Percentiles rank a stretch among this genome's conserved stretches.
Evolutionary conservation across 2,329 filamentous ascomycete genomes (phyloP).

Genomic region (Waltergamsia citrina): DNA sequence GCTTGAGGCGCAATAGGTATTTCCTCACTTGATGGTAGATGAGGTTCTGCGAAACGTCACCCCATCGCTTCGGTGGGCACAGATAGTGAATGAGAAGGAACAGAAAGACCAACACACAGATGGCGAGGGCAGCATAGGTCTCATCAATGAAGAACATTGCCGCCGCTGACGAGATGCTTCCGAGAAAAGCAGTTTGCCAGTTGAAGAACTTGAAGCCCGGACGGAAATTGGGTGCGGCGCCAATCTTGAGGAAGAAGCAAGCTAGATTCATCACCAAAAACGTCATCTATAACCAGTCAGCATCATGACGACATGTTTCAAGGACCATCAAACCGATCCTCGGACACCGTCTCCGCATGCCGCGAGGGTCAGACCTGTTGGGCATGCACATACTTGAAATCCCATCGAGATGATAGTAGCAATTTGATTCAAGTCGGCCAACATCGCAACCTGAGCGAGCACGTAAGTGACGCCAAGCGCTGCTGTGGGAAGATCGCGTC

Average conservation of each 20-base stretch:
- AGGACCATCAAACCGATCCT: background rate
- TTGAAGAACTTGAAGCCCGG: slow-evolving; percentile 86
- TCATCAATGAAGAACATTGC: slow-evolving; percentile 91
- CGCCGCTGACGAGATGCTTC: slow-evolving; percentile 64
- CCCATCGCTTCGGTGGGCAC: slow-evolving; percentile 79
- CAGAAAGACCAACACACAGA: slow-evolving; percentile 63
- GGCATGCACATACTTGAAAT: slow-evolving; percentile 48
- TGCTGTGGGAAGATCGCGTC: slow-evolving; percentile 63
- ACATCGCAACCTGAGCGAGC: slow-evolving; percentile 69
- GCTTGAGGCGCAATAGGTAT: slow-evolving; percentile 71
- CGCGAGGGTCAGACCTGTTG: background rate
- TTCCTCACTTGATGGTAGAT: slow-evolving; percentile 84
- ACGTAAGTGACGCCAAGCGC: slow-evolving; percentile 69
- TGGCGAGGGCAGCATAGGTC: slow-evolving; percentile 66
- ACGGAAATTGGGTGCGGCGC: slow-evolving; percentile 80
- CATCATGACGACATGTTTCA: background rate
- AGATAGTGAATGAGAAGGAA: slow-evolving; percentile 82
- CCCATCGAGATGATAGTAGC: slow-evolving; percentile 87
- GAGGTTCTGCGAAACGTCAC: slow-evolving; percentile 79
- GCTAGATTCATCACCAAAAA: slow-evolving; percentile 84
- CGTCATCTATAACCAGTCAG: slow-evolving; percentile 53
- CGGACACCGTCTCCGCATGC: background rate
- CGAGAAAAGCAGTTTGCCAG: slow-evolving; percentile 70
- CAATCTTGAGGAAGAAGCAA: slow-evolving; percentile 78
- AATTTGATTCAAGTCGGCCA: slow-evolving; percentile 80